These are phyloP conservation scores for Euphorbia pulcherrima DNA, from an alignment of 345 rosid genomes.

Conservation along the genomic window DNA sequence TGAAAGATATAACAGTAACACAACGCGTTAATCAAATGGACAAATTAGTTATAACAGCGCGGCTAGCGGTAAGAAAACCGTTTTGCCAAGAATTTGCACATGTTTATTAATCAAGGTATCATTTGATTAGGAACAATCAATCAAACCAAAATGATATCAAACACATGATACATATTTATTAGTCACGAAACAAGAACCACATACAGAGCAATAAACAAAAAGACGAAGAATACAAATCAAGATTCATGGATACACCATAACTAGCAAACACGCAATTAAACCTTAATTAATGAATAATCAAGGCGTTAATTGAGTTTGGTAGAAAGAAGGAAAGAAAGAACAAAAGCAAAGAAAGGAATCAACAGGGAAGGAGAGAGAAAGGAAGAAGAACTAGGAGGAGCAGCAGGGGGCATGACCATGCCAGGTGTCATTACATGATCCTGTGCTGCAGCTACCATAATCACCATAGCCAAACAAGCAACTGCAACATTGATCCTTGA, in stretches of 20 bases:
- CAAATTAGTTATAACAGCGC: too few relatives aligned
- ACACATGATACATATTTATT: background rate
- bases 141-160: too few relatives aligned
- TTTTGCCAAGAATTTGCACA: too few relatives aligned
- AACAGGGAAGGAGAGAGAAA: slow-evolving; percentile 20
- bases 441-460: slow-evolving; percentile 23
- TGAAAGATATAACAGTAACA: too few relatives aligned
- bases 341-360: slow-evolving; percentile 20
- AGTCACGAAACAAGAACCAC: background rate
- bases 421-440: slow-evolving; percentile 11
- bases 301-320: background rate
- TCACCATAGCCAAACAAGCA: slow-evolving; percentile 21
- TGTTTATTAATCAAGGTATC: too few relatives aligned
- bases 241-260: too few relatives aligned
- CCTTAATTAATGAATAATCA: background rate
- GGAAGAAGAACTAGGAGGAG: background rate
- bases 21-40: too few relatives aligned
- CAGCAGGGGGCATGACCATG: slow-evolving; percentile 26
- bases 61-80: too few relatives aligned
- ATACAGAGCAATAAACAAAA: too few relatives aligned
- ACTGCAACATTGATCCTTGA: slow-evolving; percentile 6
- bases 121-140: too few relatives aligned
- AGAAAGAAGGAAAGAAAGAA: slow-evolving; percentile 17
- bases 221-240: too few relatives aligned
- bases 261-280: too few relatives aligned